Evolutionary conservation across 2,329 filamentous ascomycete genomes (phyloP).

Genomic region (Emmonsiellopsis sp.): DNA sequence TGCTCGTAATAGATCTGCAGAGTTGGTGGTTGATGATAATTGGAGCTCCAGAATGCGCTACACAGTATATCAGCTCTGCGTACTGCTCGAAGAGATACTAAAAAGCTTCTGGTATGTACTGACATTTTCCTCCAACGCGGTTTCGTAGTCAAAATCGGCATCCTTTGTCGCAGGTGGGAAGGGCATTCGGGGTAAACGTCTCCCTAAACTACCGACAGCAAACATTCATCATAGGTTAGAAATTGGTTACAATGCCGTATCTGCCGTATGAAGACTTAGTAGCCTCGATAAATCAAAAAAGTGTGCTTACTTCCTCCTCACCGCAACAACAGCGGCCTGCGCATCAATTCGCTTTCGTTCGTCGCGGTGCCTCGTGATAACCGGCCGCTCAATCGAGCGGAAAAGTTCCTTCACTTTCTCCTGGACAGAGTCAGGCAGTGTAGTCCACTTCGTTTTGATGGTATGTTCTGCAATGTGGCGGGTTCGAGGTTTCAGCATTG

Average conservation of each 20-base stretch:
- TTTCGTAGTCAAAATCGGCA: conserved; percentile 34
- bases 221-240: neutral
- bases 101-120: conserved; percentile 8
- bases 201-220: conserved; percentile 24
- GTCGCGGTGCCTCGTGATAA: conserved; percentile 33
- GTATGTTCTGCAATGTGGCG: conserved; percentile 33
- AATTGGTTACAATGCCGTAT: neutral
- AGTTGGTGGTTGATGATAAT: conserved; percentile 30
- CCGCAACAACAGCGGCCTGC: conserved; percentile 30
- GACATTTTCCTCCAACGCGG: conserved; percentile 34
- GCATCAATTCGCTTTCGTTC: conserved; percentile 34
- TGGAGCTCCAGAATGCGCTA: conserved; percentile 30
- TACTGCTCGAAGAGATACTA: neutral
- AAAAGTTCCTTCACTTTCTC: conserved; percentile 35
- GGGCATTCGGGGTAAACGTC: conserved; percentile 36
- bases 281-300: neutral
- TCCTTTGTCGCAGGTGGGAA: conserved; percentile 36
- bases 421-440: conserved; percentile 33
- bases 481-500: conserved; percentile 31
- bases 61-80: conserved; percentile 6
- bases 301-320: conserved; percentile 31
- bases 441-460: conserved; percentile 38
- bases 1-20: conserved; percentile 29
- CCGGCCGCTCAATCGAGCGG: conserved; percentile 31
- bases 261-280: neutral